Conservation (phyloP, 169 alveolate species). For the Plasmodium fragile region DNA sequence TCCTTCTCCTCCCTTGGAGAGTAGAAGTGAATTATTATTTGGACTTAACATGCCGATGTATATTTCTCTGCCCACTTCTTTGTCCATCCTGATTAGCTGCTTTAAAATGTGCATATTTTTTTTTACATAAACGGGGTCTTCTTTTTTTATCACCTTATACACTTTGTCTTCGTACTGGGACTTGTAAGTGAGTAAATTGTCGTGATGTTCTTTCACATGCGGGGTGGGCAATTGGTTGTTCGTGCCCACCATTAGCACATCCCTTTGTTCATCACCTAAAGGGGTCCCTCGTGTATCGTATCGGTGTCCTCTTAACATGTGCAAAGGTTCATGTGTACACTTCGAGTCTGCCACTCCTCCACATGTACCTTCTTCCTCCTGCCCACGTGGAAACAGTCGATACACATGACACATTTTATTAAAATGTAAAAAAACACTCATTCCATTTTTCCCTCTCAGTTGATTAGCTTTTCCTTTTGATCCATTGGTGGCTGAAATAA, state of each 20-base stretch:
- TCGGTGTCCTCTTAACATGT: not conserved
- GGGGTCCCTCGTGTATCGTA: not conserved
- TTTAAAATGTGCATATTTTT: conserved; percentile 54
- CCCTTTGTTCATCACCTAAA: not conserved
- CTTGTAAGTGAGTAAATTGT: not conserved
- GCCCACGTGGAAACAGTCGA: not conserved
- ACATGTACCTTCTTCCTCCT: not conserved
- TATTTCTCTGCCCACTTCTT: conserved; percentile 29
- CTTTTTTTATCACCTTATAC: conserved; percentile 41
- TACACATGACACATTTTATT: conserved; percentile 66
- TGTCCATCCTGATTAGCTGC: conserved; percentile 22
- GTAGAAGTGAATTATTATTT: conserved; percentile 34
- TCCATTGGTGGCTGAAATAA: conserved; percentile 44
- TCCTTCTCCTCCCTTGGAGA: conserved; percentile 70
- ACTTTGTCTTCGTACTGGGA: conserved; percentile 48
- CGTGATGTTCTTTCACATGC: not conserved
- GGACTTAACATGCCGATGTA: conserved; percentile 42
- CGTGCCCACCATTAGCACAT: not conserved
- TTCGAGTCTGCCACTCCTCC: not conserved
- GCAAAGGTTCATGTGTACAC: not conserved
- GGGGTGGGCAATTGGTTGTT: not conserved
- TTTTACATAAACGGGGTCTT: conserved; percentile 66
- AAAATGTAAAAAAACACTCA: conserved; percentile 26
- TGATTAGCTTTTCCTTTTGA: conserved; percentile 58
- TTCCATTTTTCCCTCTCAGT: conserved; percentile 56